A percentile compares a stretch with the other conserved stretches of the same genome.
Conservation (phyloP, 2,329 filamentous ascomycete genomes). For the Elsinoe arachidis region DNA sequence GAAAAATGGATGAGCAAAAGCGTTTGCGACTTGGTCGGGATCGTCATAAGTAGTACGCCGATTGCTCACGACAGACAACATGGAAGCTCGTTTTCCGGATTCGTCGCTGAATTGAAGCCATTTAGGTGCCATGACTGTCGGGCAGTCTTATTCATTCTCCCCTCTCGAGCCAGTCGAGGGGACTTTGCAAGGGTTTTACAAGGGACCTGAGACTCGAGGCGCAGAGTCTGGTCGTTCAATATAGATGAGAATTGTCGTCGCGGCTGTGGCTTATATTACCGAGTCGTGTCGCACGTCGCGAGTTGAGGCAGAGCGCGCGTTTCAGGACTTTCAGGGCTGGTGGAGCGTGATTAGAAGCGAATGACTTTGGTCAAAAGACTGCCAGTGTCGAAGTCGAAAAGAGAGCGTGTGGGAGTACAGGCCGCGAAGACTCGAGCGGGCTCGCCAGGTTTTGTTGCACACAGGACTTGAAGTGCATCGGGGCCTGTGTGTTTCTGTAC, state of each 20-base stretch:
- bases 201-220: not conserved
- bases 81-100: conserved; percentile 10
- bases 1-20: conserved; percentile 7
- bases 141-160: conserved; percentile 4
- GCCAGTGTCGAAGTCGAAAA: conserved; percentile 1
- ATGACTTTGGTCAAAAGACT: conserved; percentile 2
- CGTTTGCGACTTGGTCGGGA: not conserved
- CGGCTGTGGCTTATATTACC: conserved; percentile 6
- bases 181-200: not conserved
- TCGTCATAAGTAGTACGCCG: conserved; percentile 4
- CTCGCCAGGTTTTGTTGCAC: conserved; percentile 8
- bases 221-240: conserved; percentile 9
- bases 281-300: conserved; percentile 6
- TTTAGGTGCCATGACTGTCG: conserved; percentile 12
- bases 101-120: conserved; percentile 12
- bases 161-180: conserved; percentile 9
- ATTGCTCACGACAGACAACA: conserved; percentile 10
- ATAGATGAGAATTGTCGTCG: conserved; percentile 3
- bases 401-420: not conserved
- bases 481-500: conserved; percentile 7
- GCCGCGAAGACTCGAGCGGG: conserved; percentile 2
- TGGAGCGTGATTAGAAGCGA: not conserved
- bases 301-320: conserved; percentile 6
- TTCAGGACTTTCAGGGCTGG: not conserved
- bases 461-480: not conserved